These are phyloP conservation scores for Filosporella fistucella DNA, from an alignment of 495 filamentous ascomycete species.

Conservation along the genomic window DNA sequence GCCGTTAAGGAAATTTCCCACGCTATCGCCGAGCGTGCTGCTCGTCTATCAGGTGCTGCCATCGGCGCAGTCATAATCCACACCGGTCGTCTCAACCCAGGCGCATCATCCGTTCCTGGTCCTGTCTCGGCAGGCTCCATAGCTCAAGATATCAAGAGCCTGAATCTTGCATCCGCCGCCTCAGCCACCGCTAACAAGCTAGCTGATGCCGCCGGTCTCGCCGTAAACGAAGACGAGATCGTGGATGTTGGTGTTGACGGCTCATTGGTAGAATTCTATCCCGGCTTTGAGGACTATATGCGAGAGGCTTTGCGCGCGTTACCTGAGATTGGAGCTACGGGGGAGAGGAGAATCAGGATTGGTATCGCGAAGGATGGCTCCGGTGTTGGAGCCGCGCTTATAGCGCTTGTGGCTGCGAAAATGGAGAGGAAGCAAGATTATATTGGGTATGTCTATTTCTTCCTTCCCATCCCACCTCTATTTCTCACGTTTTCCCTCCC, in stretches of 20 bases:
- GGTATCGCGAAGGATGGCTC: slow-evolving; percentile 92
- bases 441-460: slow-evolving; percentile 10
- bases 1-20: slow-evolving; percentile 75
- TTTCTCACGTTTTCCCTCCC: no score
- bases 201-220: slow-evolving; percentile 9
- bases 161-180: slow-evolving; percentile 19
- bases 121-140: slow-evolving; percentile 20
- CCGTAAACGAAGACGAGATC: slow-evolving; percentile 45
- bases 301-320: slow-evolving; percentile 69
- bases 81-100: slow-evolving; percentile 57
- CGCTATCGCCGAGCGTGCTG: slow-evolving; percentile 83
- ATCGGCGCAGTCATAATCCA: slow-evolving; percentile 77
- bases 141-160: slow-evolving; percentile 11
- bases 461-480: no score
- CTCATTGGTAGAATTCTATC: slow-evolving; percentile 87
- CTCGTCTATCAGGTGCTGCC: slow-evolving; percentile 82
- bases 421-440: slow-evolving; percentile 23
- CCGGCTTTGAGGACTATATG: slow-evolving; percentile 76
- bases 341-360: slow-evolving; percentile 78
- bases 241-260: slow-evolving; percentile 92
- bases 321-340: slow-evolving; percentile 62
- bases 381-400: slow-evolving; percentile 87
- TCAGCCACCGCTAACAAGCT: slow-evolving; percentile 22
- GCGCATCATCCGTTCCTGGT: slow-evolving; percentile 13
- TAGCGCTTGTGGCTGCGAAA: slow-evolving; percentile 65